Percentiles rank a stretch among this genome's conserved stretches.
phyloP scores from a whole-genome alignment of 2,329 filamentous ascomycete species.

The Neocucurbitaria cava region DNA sequence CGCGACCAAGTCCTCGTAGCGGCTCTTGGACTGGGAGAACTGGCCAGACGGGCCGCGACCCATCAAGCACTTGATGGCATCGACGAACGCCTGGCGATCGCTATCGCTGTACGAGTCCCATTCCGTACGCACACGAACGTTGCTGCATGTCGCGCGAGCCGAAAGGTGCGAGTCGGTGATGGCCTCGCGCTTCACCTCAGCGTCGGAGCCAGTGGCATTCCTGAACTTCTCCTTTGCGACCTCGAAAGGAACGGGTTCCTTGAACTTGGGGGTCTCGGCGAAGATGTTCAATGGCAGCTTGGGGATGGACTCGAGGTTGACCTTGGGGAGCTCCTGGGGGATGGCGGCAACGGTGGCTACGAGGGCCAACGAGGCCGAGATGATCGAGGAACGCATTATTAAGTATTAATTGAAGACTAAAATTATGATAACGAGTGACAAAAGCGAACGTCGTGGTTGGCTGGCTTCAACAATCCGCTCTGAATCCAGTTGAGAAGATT shows the following conservation, averaged over 20 bases:
- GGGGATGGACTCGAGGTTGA: conserved; percentile 4
- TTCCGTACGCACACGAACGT: conserved; percentile 37
- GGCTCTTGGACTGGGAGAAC: conserved; percentile 33
- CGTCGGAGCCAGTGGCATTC: conserved; percentile 2
- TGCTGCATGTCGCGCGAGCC: conserved; percentile 43
- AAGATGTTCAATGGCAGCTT: conserved; percentile 16
- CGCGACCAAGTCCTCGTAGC: conserved; percentile 45
- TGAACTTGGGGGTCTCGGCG: conserved; percentile 11
- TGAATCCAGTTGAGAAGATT: not conserved
- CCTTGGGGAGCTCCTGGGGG: conserved; percentile 9
- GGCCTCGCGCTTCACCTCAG: conserved; percentile 66
- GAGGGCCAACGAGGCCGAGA: conserved; percentile 25
- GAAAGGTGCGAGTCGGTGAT: conserved; percentile 58
- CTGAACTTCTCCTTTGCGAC: conserved; percentile 8
- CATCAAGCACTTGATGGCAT: conserved; percentile 41
- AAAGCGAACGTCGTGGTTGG: conserved; percentile 16
- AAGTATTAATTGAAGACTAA: conserved; percentile 13
- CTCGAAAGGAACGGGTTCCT: conserved; percentile 13
- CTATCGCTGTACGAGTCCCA: conserved; percentile 38
- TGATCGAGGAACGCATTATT: conserved; percentile 23
- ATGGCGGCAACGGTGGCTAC: conserved; percentile 17
- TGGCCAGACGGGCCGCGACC: conserved; percentile 27
- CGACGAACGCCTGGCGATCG: conserved; percentile 34
- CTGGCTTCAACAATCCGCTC: not conserved
- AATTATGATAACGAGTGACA: conserved; percentile 8